These are phyloP conservation scores for Candida berthetii DNA, from an alignment of 805 yeast genomes.

Conservation along the genomic window DNA sequence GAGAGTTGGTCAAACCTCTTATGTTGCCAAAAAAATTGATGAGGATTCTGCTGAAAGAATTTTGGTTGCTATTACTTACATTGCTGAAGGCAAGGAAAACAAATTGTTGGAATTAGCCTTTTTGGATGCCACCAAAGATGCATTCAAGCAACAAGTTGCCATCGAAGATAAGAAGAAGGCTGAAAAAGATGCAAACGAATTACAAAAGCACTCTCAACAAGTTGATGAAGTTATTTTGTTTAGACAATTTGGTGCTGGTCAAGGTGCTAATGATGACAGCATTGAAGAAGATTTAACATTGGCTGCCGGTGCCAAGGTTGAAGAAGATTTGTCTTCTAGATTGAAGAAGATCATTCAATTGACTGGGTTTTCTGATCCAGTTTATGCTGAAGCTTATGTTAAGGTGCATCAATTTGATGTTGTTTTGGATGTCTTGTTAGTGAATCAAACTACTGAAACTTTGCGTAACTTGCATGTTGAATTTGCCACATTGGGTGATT, in stretches of 20 bases:
- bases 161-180: constrained; percentile 53
- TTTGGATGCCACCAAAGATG: constrained; percentile 81
- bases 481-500: constrained; percentile 93
- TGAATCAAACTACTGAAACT: constrained; percentile 90
- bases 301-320: constrained; percentile 44
- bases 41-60: constrained; percentile 97
- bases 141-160: constrained; percentile 68
- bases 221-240: constrained; percentile 75
- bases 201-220: constrained; percentile 61
- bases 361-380: constrained; percentile 98
- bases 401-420: constrained; percentile 97
- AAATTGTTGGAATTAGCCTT: constrained; percentile 56
- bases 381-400: constrained; percentile 95
- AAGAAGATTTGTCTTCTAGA: constrained; percentile 66
- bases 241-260: constrained; percentile 61
- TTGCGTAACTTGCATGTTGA: constrained; percentile 89
- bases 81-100: constrained; percentile 57
- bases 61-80: constrained; percentile 74
- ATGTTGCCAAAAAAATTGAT: constrained; percentile 72
- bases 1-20: constrained; percentile 74
- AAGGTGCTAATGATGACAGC: constrained; percentile 34
- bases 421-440: constrained; percentile 86
- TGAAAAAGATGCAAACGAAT: constrained; percentile 46
- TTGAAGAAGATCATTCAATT: constrained; percentile 84
- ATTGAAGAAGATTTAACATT: constrained; percentile 54